Evolutionary conservation across 2,329 filamentous ascomycete species (phyloP).

Genomic region (Ophiostoma perfectum): DNA sequence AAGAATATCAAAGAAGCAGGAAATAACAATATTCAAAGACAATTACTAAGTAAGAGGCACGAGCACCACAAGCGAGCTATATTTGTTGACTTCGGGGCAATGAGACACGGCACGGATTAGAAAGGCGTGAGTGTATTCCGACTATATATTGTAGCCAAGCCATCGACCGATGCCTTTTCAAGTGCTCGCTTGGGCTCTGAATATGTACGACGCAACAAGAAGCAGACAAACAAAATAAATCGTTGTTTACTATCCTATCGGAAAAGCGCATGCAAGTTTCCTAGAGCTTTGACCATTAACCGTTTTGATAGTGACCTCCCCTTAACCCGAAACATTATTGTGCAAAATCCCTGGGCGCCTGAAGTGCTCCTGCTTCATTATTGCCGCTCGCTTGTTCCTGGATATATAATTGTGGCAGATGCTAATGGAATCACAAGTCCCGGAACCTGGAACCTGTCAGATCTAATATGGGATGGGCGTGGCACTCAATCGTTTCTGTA

Average conservation of each 20-base stretch:
- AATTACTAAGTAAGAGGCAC: no score
- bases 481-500: background rate
- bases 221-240: no score
- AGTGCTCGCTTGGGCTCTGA: no score
- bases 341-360: background rate
- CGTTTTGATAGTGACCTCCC: background rate
- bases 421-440: background rate
- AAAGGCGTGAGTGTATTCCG: background rate
- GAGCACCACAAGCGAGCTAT: no score
- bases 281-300: background rate
- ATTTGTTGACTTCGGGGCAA: background rate
- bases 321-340: background rate
- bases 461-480: background rate
- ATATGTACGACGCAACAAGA: no score
- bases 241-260: no score
- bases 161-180: no score
- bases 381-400: slow-evolving; percentile 9
- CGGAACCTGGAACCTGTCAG: slow-evolving; percentile 1
- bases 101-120: background rate
- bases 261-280: no score
- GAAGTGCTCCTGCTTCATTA: background rate
- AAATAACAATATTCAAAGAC: background rate
- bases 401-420: background rate
- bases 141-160: background rate
- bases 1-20: background rate